Base-by-base conservation (phyloP, 805 yeast species). In the Schwanniomyces vanrijiae region DNA sequence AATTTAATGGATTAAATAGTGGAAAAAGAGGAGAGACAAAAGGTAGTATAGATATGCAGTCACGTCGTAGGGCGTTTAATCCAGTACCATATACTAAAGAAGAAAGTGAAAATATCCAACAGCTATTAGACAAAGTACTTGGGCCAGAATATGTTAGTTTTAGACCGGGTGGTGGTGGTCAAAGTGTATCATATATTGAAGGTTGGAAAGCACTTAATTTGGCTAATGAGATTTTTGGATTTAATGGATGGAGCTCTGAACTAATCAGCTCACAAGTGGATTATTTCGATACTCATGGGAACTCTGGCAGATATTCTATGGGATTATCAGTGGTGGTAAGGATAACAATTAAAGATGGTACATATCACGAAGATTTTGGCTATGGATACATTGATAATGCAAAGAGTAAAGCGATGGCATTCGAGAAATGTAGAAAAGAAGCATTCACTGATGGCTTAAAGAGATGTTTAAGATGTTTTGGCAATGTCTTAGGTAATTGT, bases 391-490 rank as follows among this genome's bases (percentile, higher is more conserved):
- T 81, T 19, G 94, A 88, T 41, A 84, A 83, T 48, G 87, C 88
- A 38, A 78, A 81, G 42, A 75, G 83, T 19, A 84, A 81, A 60
- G 85, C 86, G 2, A 79, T 80, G 68, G 92, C 96, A 0, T 85
- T 79, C 61, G 89, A 82, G 45, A 90, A 88, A 60, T 86, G 95
- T 47, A 84, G 82, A 61, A 88, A 89, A 56, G 94, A 87, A 56
- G 94, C 96, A 0, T 78, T 85, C n/a, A 86, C 91, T 0, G 91
- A 88, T 62, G 97, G 88, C 0, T 66, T 86, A 47, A 90, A 90
- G 65, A 73, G 94, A 42, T 84, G 92, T 11, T 70, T 91, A 44
- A 71, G 95, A 51, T 83, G 86, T 52, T 88, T 90, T 59, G 96
- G 96, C 33, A 81, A 84, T 54, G 83, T 88, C 0, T 66, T 88